Base-by-base conservation (phyloP, 2,329 filamentous ascomycete species). In the Botrytis porri region DNA sequence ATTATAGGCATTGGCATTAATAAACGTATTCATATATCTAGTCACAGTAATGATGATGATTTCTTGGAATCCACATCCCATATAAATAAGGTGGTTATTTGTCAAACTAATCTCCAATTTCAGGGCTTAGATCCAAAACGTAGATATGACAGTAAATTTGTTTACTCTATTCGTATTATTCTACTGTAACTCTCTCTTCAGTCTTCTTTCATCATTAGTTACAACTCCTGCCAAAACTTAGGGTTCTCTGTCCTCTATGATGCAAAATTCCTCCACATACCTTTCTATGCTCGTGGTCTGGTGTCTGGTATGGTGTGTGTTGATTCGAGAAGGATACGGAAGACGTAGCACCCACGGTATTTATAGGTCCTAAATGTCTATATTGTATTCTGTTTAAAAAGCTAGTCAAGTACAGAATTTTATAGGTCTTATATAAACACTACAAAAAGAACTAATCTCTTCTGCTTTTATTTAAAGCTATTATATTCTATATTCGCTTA, bases 221-320 rank as follows among this genome's bases (percentile, higher is more conserved):
- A 70, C 32, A 70, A 70, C 59, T 48, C 39, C 22, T 63, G 41
- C 39, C 69, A 39, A 63, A 39, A 51, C 32, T 51, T 25, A 14
- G 63, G 48, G 4, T 70, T n/a, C 41, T 62, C 57, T 29, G 57
- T 43, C 39, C 37, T 63, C 69, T 63, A 39, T 62, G 25, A 51
- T 70, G 69, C 54, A 63, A 70, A 59, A 70, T 63, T 63, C 29
- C 32, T 57, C 67, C 57, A 70, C 62, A 51, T 70, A 22, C 22
- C 35, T 39, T 48, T 51, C 69, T 63, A 63, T 70, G 69, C 41
- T 69, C 37, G 45, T 69, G 54, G 41, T 61, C 59, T 61, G 59
- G 59, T 62, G 41, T 61, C 59, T 61, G 59, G 59, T 62, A 62
- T 45, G 61, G 39, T 45, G n/a, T n/a, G n/a, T n/a, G n/a, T n/a